phyloP scores from a whole-genome alignment of 345 rosid species.

The Salix brachista region DNA sequence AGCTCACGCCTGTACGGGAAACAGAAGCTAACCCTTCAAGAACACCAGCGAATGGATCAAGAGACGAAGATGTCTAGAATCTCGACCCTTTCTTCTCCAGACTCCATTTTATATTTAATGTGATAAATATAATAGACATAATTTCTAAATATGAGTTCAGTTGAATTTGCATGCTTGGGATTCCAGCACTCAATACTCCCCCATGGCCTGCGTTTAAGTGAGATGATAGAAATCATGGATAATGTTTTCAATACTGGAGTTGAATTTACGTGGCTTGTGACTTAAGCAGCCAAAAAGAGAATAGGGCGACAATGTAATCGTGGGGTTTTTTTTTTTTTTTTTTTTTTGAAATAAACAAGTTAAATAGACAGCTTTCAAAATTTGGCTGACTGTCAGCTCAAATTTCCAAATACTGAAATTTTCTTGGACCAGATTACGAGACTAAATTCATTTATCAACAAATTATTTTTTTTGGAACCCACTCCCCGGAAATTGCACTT shows the following conservation, averaged over 20 bases:
- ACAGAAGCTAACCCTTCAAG: background rate
- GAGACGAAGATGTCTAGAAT: background rate
- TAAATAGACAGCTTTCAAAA: background rate
- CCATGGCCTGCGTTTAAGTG: background rate
- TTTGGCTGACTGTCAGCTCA: background rate
- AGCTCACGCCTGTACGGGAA: background rate
- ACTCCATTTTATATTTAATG: background rate
- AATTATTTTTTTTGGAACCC: too few species aligned
- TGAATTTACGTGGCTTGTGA: constrained; percentile 22
- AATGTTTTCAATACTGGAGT: background rate
- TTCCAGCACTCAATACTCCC: background rate
- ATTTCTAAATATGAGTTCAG: too few species aligned
- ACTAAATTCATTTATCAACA: background rate
- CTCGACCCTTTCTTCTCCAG: background rate
- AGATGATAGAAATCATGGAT: background rate
- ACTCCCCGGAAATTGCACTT: too few species aligned
- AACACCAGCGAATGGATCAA: background rate
- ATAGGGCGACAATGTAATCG: background rate
- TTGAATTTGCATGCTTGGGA: background rate
- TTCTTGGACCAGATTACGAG: background rate
- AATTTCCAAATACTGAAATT: background rate
- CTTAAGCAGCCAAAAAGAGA: constrained; percentile 6
- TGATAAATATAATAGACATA: too few species aligned
- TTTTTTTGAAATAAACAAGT: background rate
- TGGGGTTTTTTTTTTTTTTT: background rate